Evolutionary conservation across 495 filamentous ascomycete genomes (phyloP).

Genomic region (Astrothelium subdiscretum): DNA sequence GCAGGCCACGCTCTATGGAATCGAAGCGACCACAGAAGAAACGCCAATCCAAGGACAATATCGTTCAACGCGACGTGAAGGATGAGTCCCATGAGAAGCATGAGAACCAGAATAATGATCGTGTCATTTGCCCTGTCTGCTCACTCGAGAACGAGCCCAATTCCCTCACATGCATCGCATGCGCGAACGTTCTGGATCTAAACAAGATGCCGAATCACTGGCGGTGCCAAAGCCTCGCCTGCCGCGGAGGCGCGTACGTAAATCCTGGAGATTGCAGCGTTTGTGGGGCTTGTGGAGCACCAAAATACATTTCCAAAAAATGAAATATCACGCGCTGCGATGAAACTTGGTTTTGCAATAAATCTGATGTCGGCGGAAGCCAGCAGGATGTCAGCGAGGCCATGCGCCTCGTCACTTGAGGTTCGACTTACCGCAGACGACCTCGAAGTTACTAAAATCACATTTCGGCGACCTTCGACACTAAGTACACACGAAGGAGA

Average conservation of each 20-base stretch:
- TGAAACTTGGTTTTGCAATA: neutral
- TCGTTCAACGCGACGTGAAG: neutral
- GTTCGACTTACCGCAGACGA: neutral
- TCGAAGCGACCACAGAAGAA: neutral
- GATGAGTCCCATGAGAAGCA: neutral
- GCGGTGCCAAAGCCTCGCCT: constrained; percentile 45
- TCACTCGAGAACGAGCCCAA: constrained; percentile 43
- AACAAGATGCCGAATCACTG: constrained; percentile 40
- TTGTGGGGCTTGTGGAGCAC: constrained; percentile 53
- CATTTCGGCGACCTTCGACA: neutral
- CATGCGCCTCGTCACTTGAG: neutral
- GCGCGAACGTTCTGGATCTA: constrained; percentile 51
- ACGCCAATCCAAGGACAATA: neutral
- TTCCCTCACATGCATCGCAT: constrained; percentile 48
- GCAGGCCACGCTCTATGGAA: neutral
- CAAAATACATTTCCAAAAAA: constrained; percentile 7
- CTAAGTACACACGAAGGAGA: neutral
- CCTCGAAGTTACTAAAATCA: neutral
- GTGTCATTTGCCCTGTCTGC: constrained; percentile 44
- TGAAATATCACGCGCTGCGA: neutral
- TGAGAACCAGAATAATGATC: neutral
- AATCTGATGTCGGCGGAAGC: neutral
- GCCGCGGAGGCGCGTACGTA: constrained; percentile 42
- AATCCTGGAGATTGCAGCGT: constrained; percentile 54
- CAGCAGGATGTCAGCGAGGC: neutral